phyloP scores from a whole-genome alignment of 2,329 filamentous ascomycete species.

The Cylindrodendrum hubeiense region DNA sequence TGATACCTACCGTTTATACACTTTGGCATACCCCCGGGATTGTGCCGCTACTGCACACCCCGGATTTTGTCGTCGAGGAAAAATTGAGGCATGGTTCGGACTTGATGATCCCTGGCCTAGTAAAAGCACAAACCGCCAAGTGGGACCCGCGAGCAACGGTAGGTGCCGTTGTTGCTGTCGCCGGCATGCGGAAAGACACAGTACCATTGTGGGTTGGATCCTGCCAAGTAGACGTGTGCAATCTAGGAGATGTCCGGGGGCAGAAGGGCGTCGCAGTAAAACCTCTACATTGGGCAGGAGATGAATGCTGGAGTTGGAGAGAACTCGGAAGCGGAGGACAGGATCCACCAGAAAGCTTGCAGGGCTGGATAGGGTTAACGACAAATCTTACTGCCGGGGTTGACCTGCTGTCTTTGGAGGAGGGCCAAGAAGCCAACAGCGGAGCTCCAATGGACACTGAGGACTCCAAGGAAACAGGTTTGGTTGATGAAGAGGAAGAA shows the following conservation, averaged over 20 bases:
- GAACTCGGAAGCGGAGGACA: constrained; percentile 37
- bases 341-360: constrained; percentile 28
- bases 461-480: not conserved
- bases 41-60: constrained; percentile 37
- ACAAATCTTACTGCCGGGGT: not conserved
- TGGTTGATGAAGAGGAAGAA: constrained; percentile 16
- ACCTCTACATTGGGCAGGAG: constrained; percentile 38
- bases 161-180: constrained; percentile 39
- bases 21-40: constrained; percentile 39
- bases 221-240: constrained; percentile 34
- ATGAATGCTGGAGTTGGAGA: constrained; percentile 41
- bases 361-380: constrained; percentile 34
- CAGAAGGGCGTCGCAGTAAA: constrained; percentile 38
- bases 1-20: constrained; percentile 41
- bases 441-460: not conserved
- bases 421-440: not conserved
- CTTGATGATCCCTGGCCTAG: constrained; percentile 38
- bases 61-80: constrained; percentile 40
- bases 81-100: constrained; percentile 38
- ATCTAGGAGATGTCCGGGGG: constrained; percentile 28
- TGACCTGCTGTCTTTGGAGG: not conserved
- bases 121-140: constrained; percentile 26
- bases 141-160: constrained; percentile 35
- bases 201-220: constrained; percentile 37
- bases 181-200: constrained; percentile 35